Base-by-base conservation (phyloP, 2,329 filamentous ascomycete species). In the Exophiala aquamarina region DNA sequence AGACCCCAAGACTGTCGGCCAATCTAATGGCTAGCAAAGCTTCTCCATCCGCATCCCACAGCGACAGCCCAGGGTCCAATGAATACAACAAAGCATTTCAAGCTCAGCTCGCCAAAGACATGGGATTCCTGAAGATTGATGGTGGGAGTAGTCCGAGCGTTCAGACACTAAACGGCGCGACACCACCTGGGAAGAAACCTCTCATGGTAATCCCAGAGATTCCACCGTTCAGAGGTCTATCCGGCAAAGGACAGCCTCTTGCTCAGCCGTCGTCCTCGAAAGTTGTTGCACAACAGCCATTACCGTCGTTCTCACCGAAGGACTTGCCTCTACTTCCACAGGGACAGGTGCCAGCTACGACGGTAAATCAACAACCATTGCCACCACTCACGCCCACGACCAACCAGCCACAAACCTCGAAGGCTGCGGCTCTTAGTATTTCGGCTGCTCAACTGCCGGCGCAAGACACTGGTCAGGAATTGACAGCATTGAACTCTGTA, bases 401-500 rank as follows among this genome's bases (percentile, higher is more conserved):
- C 15, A 51, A 49, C 13, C 37, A 46, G 17, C 41, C 41, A 17
- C 39, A 33, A 17, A 14, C 43, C 18, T 43, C 47, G 23, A 33
- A 38, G 5, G 41, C 48, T 9, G 74, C 3, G 70, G 74, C 9
- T 6, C 40, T 47, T 4, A 47, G 33, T 41, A 48, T 47, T 28
- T 35, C 37, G 33, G 19, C 38, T 13, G 18, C 23, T 20, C 54
- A 52, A 41, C 29, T 39, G 29, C 54, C 19, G 28, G 52, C 38
- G 32, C 1, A 73, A 71, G 2, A 71, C 75, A 1, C 83, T 82
- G 59, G 81, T 81, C 3, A 72, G 76, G 87, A 94, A 48, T 78
- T 95, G 17, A 93, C 94, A 43, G 90, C 91, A 2, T 77, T 96
- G 1, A 89, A 86, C 62, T 89, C 92, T 58, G 92, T 98, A 41